A percentile compares a stretch with the other conserved stretches of the same genome.
phyloP scores from a whole-genome alignment of 306 rosid genomes.

The Purshia tridentata region DNA sequence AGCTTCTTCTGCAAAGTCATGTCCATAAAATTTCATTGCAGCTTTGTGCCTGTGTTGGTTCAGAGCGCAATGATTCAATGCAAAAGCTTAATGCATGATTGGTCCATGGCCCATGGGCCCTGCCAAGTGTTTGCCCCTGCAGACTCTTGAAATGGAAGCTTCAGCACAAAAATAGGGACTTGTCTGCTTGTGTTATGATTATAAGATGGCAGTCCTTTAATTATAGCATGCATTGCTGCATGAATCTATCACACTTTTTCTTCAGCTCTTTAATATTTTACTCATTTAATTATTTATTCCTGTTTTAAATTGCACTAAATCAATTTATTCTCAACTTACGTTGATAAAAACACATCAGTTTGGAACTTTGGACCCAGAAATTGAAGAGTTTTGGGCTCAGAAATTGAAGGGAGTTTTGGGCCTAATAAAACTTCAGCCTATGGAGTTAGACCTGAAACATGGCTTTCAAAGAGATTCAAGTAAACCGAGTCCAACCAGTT shows the following conservation, averaged over 20 bases:
- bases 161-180: neutral
- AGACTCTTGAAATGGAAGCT: neutral
- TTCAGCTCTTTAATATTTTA: neutral
- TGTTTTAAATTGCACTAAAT: neutral
- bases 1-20: neutral
- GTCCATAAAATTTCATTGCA: neutral
- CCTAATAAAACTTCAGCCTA: too few species aligned
- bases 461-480: too few species aligned
- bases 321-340: too few species aligned
- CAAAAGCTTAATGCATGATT: neutral
- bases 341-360: too few species aligned
- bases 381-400: neutral
- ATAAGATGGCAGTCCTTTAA: neutral
- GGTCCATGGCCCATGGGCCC: neutral
- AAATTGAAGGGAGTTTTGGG: too few species aligned
- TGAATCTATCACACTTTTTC: neutral
- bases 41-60: slow-evolving; percentile 10
- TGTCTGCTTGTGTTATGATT: neutral
- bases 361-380: neutral
- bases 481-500: too few species aligned
- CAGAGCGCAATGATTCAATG: slow-evolving; percentile 18
- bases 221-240: slow-evolving; percentile 1
- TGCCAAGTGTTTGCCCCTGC: neutral
- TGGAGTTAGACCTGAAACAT: too few species aligned
- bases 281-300: neutral